Percentiles rank a stretch among this genome's conserved stretches.
phyloP scores from a whole-genome alignment of 805 yeast species.

The Metschnikowia cubensis region DNA sequence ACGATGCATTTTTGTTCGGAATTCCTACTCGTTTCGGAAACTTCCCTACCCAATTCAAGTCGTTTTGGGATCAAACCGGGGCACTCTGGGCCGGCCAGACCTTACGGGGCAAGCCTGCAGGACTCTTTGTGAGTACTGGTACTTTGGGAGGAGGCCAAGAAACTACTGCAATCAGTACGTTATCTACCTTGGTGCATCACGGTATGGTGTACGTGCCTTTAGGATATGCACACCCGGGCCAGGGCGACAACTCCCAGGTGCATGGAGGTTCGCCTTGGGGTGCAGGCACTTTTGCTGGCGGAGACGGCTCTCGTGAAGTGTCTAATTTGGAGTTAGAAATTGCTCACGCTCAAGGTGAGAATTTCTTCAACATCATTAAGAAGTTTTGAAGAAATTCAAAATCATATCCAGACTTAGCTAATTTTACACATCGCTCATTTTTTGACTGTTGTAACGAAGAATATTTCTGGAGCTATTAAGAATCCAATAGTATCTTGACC shows the following conservation, averaged over 20 bases:
- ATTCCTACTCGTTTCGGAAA: slow-evolving; percentile 77
- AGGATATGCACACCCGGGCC: slow-evolving; percentile 62
- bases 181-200: slow-evolving; percentile 66
- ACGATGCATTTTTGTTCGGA: slow-evolving; percentile 76
- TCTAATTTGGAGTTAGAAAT: slow-evolving; percentile 58
- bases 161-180: slow-evolving; percentile 53
- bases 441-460: too few relatives aligned
- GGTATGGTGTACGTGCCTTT: slow-evolving; percentile 76
- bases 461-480: too few relatives aligned
- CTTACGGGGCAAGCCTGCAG: slow-evolving; percentile 68
- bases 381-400: slow-evolving; percentile 10
- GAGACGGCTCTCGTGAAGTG: slow-evolving; percentile 72
- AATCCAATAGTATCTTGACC: too few relatives aligned
- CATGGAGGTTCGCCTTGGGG: slow-evolving; percentile 90
- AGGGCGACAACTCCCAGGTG: slow-evolving; percentile 57
- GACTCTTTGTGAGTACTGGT: slow-evolving; percentile 68
- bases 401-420: too few relatives aligned
- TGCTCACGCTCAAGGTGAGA: slow-evolving; percentile 64
- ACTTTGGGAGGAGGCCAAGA: slow-evolving; percentile 80
- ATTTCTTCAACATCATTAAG: slow-evolving; percentile 45
- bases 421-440: too few relatives aligned
- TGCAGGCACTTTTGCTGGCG: slow-evolving; percentile 73
- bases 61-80: slow-evolving; percentile 78
- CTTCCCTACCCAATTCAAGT: slow-evolving; percentile 70
- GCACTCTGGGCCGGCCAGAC: slow-evolving; percentile 71